Percentiles rank a stretch among this genome's conserved stretches.
phyloP scores from a whole-genome alignment of 1,284 basidiomycete species.

The Apiotrichum veenhuisii region DNA sequence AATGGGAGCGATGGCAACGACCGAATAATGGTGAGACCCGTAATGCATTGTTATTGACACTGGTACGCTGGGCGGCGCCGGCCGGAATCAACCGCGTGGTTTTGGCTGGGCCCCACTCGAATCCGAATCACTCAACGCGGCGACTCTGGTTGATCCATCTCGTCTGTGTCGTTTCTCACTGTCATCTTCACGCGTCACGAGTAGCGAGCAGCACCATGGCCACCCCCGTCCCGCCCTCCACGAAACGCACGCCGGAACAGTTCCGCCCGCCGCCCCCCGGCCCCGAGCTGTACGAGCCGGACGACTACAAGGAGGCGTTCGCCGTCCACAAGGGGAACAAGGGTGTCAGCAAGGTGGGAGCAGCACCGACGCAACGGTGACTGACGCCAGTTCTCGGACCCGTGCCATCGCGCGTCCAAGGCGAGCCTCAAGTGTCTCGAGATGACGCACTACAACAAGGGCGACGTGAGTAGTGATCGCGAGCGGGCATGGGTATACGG shows the following conservation, averaged over 20 bases:
- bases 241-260: slow-evolving; percentile 29
- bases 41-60: background rate
- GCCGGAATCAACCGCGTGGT: too few species aligned
- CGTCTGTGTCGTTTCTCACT: background rate
- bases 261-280: slow-evolving; percentile 36
- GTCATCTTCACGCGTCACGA: background rate
- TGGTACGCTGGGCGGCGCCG: background rate
- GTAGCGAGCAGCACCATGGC: slow-evolving; percentile 30
- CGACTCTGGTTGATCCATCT: background rate
- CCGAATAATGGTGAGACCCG: background rate
- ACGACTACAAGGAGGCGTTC: slow-evolving; percentile 45
- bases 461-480: slow-evolving; percentile 37
- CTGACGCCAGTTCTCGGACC: slow-evolving; percentile 42
- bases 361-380: background rate
- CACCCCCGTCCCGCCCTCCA: slow-evolving; percentile 44
- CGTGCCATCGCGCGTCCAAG: slow-evolving; percentile 45
- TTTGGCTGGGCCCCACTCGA: too few species aligned
- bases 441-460: slow-evolving; percentile 47
- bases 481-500: background rate
- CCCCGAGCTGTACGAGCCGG: slow-evolving; percentile 37
- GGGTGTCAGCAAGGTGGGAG: slow-evolving; percentile 30
- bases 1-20: background rate
- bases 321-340: slow-evolving; percentile 24
- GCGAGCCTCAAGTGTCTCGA: slow-evolving; percentile 48
- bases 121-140: too few species aligned